Conservation (phyloP, 139 green algal genomes). For the Ulvella scutata region DNA sequence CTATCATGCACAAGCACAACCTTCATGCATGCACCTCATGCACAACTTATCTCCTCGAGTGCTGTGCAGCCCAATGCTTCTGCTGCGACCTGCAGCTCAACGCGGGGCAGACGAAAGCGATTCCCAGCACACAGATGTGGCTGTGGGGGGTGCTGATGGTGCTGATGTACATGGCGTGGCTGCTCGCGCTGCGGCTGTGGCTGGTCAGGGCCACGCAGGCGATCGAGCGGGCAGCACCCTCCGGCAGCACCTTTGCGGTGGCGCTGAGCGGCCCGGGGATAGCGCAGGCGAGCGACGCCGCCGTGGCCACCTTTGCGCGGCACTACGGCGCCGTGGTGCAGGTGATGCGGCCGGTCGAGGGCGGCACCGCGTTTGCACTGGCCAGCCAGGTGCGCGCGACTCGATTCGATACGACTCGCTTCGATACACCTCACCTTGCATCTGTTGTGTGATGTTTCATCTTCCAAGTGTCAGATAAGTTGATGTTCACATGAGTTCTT, state of each 20-base stretch:
- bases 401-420: too few species aligned
- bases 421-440: too few species aligned
- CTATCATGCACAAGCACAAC: too few species aligned
- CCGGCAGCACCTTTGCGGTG: neutral
- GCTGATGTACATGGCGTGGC: neutral
- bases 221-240: neutral
- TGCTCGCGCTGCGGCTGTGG: neutral
- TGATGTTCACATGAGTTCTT: too few species aligned
- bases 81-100: neutral
- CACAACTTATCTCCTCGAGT: too few species aligned
- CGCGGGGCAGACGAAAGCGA: neutral
- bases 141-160: neutral
- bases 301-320: neutral
- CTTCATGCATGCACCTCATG: too few species aligned
- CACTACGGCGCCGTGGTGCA: neutral
- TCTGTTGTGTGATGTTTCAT: too few species aligned
- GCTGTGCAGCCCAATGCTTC: neutral
- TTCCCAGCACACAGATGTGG: neutral
- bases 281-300: neutral
- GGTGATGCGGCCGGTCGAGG: neutral
- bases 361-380: neutral
- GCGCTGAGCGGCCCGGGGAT: neutral
- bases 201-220: neutral
- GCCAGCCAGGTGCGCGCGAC: neutral
- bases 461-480: too few species aligned